Conservation (phyloP, 306 rosid genomes). For the Cicer bijugum region DNA sequence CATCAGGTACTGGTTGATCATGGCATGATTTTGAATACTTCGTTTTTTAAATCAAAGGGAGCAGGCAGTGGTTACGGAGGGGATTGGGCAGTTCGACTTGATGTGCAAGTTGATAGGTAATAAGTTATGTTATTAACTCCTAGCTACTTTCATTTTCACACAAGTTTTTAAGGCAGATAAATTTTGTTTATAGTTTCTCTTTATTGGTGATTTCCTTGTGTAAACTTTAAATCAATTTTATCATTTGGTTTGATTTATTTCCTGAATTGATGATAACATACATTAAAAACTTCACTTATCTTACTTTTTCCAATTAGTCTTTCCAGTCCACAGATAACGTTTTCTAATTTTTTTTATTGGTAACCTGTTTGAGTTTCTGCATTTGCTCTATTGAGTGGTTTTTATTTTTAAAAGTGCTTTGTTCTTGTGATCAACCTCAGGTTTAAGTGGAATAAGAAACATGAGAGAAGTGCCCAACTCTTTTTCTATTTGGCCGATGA, state of each 20-base stretch:
- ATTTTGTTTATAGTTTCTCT: conserved; percentile 25
- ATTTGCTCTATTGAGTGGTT: conserved; percentile 7
- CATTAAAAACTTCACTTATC: background rate
- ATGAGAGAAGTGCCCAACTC: conserved; percentile 61
- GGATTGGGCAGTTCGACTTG: conserved; percentile 85
- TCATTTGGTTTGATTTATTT: background rate
- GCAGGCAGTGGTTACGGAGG: conserved; percentile 91
- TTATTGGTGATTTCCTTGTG: background rate
- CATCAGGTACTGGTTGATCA: conserved; percentile 80
- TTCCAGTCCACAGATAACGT: background rate
- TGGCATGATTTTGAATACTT: conserved; percentile 67
- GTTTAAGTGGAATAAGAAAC: conserved; percentile 57
- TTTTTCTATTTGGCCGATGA: conserved; percentile 97
- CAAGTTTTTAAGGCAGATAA: conserved; percentile 24
- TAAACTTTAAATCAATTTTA: background rate
- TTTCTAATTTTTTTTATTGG: background rate
- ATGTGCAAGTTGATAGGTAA: conserved; percentile 64
- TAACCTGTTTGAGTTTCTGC: background rate
- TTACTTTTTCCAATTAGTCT: background rate
- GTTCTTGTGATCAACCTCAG: conserved; percentile 57
- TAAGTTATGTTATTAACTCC: conserved; percentile 33
- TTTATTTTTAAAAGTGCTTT: conserved; percentile 19
- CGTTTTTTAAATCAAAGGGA: conserved; percentile 77
- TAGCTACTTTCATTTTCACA: background rate
- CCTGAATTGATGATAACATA: background rate